These are phyloP conservation scores for Phytophthora boehmeriae DNA, from an alignment of 352 stramenopile species.

Conservation along the genomic window DNA sequence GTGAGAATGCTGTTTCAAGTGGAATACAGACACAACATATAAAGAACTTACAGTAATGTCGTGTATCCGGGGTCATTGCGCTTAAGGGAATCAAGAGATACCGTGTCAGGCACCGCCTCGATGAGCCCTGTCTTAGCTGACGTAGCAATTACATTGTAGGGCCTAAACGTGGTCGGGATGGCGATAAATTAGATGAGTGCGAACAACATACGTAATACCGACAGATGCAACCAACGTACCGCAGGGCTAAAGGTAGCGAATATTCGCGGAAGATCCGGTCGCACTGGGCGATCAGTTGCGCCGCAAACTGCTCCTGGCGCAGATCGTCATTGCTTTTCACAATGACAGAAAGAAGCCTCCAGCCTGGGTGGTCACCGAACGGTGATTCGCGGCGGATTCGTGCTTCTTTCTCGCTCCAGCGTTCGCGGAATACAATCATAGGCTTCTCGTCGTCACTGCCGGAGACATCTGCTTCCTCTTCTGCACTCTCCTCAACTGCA, in stretches of 20 bases:
- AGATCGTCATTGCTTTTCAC: conserved; percentile 99
- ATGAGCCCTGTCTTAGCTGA: conserved; percentile 94
- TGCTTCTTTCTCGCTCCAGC: conserved; percentile 78
- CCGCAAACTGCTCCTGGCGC: conserved; percentile 97
- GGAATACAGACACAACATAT: conserved; percentile 16
- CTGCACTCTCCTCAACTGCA: conserved; percentile 10
- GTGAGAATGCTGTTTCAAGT: conserved; percentile 1
- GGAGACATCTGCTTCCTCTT: conserved; percentile 17
- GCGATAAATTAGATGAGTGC: conserved; percentile 2
- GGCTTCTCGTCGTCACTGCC: conserved; percentile 66
- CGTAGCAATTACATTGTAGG: conserved; percentile 97
- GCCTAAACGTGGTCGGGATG: conserved; percentile 38
- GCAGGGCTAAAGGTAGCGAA: conserved; percentile 92
- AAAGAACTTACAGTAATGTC: conserved; percentile 88
- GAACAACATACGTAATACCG: not conserved
- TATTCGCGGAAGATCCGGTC: conserved; percentile 95
- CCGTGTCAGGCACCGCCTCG: conserved; percentile 95
- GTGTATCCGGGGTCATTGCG: conserved; percentile 85
- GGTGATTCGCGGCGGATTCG: conserved; percentile 65
- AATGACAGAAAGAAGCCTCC: conserved; percentile 91
- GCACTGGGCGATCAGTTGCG: conserved; percentile 97
- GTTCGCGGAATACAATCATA: conserved; percentile 84
- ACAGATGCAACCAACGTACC: conserved; percentile 34
- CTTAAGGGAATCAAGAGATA: conserved; percentile 98
- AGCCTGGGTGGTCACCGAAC: conserved; percentile 60